phyloP scores from a whole-genome alignment of 2,329 filamentous ascomycete genomes.

The Cladophialophora yegresii region DNA sequence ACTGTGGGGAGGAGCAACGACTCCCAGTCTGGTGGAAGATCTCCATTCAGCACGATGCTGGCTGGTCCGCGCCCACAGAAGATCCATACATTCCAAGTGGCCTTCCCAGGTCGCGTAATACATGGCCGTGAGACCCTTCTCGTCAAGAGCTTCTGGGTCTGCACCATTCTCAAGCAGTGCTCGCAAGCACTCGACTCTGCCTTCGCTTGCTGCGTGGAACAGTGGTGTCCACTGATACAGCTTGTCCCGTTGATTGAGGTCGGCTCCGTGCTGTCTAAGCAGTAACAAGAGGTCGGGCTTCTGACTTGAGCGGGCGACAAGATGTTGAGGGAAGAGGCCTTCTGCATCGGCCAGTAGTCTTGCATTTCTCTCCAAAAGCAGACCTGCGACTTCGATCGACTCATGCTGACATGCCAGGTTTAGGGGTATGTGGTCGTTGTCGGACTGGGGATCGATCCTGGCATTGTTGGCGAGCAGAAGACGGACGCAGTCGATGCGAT shows the following conservation, averaged over 20 bases:
- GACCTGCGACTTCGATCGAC: slow-evolving; percentile 77
- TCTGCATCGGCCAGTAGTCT: slow-evolving; percentile 91
- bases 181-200: slow-evolving; percentile 83
- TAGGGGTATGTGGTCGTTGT: slow-evolving; percentile 88
- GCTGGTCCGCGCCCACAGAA: slow-evolving; percentile 58
- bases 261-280: slow-evolving; percentile 80
- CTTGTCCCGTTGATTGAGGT: slow-evolving; percentile 91
- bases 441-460: slow-evolving; percentile 80
- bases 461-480: slow-evolving; percentile 74
- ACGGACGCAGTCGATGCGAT: slow-evolving; percentile 76
- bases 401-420: slow-evolving; percentile 95
- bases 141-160: slow-evolving; percentile 77
- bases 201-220: slow-evolving; percentile 94
- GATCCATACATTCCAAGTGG: slow-evolving; percentile 88
- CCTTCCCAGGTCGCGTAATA: slow-evolving; percentile 99
- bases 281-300: slow-evolving; percentile 76
- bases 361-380: slow-evolving; percentile 78
- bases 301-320: slow-evolving; percentile 86
- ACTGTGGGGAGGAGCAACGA: slow-evolving; percentile 25
- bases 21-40: slow-evolving; percentile 22
- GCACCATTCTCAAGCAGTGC: slow-evolving; percentile 78
- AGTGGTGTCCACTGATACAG: slow-evolving; percentile 96
- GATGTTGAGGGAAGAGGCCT: slow-evolving; percentile 93
- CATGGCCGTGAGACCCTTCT: slow-evolving; percentile 91
- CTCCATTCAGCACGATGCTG: slow-evolving; percentile 30